Base-by-base conservation (phyloP, 257 asterid genomes). In the Apocynum venetum region DNA sequence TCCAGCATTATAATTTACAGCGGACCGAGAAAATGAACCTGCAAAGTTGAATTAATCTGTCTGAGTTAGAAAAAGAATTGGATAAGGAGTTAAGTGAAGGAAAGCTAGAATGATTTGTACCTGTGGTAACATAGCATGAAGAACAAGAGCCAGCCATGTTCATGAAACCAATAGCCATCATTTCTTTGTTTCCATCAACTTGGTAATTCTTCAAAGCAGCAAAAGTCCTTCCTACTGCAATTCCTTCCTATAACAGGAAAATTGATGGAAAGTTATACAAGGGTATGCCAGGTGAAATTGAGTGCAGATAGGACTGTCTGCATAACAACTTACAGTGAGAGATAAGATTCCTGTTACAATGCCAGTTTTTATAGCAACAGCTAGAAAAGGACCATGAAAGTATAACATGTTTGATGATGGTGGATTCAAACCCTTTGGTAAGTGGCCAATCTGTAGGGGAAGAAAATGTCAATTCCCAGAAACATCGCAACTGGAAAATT, bases 101-200 rank as follows among this genome's bases (percentile, higher is more conserved):
- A 35, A 47, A 19, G n/a, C 6, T 19, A 80, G 2, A 51, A 10
- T 31, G 19, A 61, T 17, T 15, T 13, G 36, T 80, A 88, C 98
- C 98, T n/a, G 98, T 93, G 69, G 99, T 93, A 73, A 95, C 96
- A 56, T 91, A 95, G 81, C 99, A 95, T 0, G 99, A 95, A 73
- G 96, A 89, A 66, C 97, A 93, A 76, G 97, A 95, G 46, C 99
- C 99, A n/a, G 93, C 97, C 91, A 95, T 93, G 83, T 95, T 95
- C 99, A 95, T 95, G 20, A 95, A 83, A 82, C 99, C 99, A 69
- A 95, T 90, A 51, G 98, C 99, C 97, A 93, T 86, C 99, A 95
- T 95, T 88, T 95, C 99, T 86, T 93, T 90, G 88, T 95, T 93
- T 48, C 98, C 99, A 78, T 95, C 99, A 49, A 95, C 94, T 90